Evolutionary conservation across 106 monocot species (phyloP).

Genomic region (Alisma plantagoaquatica): DNA sequence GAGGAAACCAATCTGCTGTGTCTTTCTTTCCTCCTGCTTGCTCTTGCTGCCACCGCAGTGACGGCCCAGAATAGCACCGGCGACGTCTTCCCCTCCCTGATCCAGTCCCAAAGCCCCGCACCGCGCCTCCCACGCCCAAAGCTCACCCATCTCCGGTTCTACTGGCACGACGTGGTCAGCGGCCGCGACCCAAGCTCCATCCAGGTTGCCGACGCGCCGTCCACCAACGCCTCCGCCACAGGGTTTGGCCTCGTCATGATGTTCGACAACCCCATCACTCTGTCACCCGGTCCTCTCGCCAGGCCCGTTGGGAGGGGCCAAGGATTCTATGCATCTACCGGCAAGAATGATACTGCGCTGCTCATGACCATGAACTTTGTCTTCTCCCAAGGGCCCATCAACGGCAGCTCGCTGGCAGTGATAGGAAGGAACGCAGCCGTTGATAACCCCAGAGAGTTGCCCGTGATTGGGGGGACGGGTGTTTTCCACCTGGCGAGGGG

Average conservation of each 20-base stretch:
- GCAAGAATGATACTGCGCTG: constrained; percentile 3
- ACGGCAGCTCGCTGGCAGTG: constrained; percentile 13
- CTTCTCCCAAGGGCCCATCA: constrained; percentile 9
- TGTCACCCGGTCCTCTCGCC: not conserved
- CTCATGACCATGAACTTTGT: constrained; percentile 20
- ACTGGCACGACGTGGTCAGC: constrained; percentile 11
- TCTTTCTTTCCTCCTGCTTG: too few relatives aligned
- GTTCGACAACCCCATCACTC: constrained; percentile 14
- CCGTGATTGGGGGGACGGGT: constrained; percentile 11
- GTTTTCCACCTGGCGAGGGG: constrained; percentile 5
- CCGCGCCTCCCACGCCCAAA: not conserved
- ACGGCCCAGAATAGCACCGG: too few relatives aligned
- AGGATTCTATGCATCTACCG: constrained; percentile 9
- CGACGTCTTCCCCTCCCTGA: too few relatives aligned
- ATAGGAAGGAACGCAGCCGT: constrained; percentile 8
- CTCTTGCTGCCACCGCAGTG: too few relatives aligned
- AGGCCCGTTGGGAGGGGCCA: constrained; percentile 10
- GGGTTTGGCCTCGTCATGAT: constrained; percentile 4
- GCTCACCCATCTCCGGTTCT: constrained; percentile 15
- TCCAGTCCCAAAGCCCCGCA: too few relatives aligned
- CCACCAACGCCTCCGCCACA: constrained; percentile 1
- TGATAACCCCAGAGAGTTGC: constrained; percentile 9
- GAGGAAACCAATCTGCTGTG: too few relatives aligned
- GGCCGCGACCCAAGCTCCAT: too few relatives aligned
- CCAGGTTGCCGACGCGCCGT: not conserved